Conservation (phyloP, 345 rosid species). For the Eucalyptus albens region DNA sequence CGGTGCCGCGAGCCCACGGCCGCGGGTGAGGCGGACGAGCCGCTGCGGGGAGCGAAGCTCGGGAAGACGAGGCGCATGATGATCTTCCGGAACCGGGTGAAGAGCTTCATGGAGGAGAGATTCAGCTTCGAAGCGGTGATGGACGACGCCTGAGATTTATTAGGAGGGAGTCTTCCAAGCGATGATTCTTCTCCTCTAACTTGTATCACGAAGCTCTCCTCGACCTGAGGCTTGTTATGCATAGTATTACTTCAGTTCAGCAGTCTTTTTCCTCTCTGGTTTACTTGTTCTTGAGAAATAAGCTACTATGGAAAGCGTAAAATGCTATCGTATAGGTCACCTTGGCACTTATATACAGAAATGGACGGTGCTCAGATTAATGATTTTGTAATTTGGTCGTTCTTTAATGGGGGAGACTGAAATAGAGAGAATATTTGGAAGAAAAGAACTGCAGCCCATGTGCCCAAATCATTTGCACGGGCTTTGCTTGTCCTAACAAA, state of each 20-base stretch:
- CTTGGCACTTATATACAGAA: conserved; percentile 8
- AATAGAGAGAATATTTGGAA: conserved; percentile 7
- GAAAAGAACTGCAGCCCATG: conserved; percentile 17
- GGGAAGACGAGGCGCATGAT: conserved; percentile 50
- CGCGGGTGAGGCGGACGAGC: not conserved
- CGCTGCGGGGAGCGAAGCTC: conserved; percentile 17
- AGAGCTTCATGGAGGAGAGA: conserved; percentile 62
- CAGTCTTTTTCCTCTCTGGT: not conserved
- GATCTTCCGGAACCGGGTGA: conserved; percentile 54
- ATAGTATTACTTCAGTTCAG: not conserved
- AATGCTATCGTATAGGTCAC: conserved; percentile 35
- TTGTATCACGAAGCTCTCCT: conserved; percentile 35
- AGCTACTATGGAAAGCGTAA: conserved; percentile 33
- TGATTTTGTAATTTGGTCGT: conserved; percentile 1
- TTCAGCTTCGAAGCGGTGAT: not conserved
- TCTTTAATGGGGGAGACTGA: conserved; percentile 23
- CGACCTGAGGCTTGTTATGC: conserved; percentile 9
- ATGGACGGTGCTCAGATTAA: not conserved
- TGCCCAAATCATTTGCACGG: conserved; percentile 67
- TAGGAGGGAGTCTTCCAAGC: not conserved
- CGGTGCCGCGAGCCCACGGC: not conserved
- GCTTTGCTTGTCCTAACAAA: conserved; percentile 30
- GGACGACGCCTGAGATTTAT: not conserved
- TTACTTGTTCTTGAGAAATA: not conserved
- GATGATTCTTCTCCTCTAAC: conserved; percentile 2